These are phyloP conservation scores for Curvularia verruculosa DNA, from an alignment of 2,329 filamentous ascomycete genomes.

Conservation along the genomic window DNA sequence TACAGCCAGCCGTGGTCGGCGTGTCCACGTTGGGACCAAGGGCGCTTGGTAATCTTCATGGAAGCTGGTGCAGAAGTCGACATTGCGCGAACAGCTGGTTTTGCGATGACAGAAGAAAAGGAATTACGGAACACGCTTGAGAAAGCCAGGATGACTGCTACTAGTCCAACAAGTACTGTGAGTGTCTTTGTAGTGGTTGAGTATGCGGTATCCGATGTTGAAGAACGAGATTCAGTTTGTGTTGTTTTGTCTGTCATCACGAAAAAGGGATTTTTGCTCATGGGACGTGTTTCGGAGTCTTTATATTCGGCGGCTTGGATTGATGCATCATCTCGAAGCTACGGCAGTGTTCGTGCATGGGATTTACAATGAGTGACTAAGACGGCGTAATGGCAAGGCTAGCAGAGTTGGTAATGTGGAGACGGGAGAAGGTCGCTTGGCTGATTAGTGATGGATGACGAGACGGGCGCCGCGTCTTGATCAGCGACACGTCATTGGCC, in stretches of 20 bases:
- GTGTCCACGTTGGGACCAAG: slow-evolving; percentile 74
- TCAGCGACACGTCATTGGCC: slow-evolving; percentile 36
- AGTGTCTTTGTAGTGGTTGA: slow-evolving; percentile 35
- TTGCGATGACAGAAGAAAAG: slow-evolving; percentile 44
- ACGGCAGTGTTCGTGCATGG: slow-evolving; percentile 29
- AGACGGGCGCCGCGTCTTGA: slow-evolving; percentile 14
- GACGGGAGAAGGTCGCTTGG: slow-evolving; percentile 1
- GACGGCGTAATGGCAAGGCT: slow-evolving; percentile 27
- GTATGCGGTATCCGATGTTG: slow-evolving; percentile 20
- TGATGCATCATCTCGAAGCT: slow-evolving; percentile 30
- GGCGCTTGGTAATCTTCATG: slow-evolving; percentile 74
- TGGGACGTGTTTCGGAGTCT: slow-evolving; percentile 16
- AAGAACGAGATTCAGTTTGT: slow-evolving; percentile 20
- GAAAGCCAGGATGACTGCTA: slow-evolving; percentile 56
- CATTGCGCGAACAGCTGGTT: slow-evolving; percentile 46
- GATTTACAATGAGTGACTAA: slow-evolving; percentile 48
- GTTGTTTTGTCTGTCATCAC: slow-evolving; percentile 41
- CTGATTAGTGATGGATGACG: slow-evolving; percentile 45
- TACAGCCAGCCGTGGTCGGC: slow-evolving; percentile 87
- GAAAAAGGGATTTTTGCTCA: slow-evolving; percentile 19
- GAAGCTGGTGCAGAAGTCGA: slow-evolving; percentile 39
- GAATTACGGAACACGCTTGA: slow-evolving; percentile 48
- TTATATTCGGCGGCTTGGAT: slow-evolving; percentile 42
- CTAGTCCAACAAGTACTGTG: slow-evolving; percentile 39
- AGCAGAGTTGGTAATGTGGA: slow-evolving; percentile 6